Conservation (phyloP, 306 rosid species). For the Casuarina glauca region DNA sequence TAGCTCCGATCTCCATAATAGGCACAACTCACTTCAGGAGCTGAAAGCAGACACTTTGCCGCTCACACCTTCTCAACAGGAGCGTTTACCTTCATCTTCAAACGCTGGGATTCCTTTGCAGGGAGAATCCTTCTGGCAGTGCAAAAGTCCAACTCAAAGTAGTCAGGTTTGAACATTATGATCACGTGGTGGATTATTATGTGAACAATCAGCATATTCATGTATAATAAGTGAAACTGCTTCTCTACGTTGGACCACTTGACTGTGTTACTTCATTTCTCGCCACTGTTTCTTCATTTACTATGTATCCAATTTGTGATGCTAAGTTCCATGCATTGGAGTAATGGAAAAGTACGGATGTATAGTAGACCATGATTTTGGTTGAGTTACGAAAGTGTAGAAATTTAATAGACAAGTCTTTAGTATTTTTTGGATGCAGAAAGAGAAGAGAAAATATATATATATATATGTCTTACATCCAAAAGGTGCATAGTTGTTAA, state of each 20-base stretch:
- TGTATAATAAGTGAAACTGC: constrained; percentile 2
- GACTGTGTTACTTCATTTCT: neutral
- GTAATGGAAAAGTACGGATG: neutral
- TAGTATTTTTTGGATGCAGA: constrained; percentile 2
- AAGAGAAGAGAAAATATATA: neutral
- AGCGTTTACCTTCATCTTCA: constrained; percentile 51
- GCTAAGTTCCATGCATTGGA: neutral
- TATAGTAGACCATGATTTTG: neutral
- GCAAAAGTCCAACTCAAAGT: constrained; percentile 53
- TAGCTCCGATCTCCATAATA: constrained; percentile 30
- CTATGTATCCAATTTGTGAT: neutral
- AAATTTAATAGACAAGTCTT: constrained; percentile 1
- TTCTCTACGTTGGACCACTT: neutral
- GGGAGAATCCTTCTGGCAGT: constrained; percentile 69
- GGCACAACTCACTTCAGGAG: constrained; percentile 33
- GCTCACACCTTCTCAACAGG: constrained; percentile 51
- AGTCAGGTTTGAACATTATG: constrained; percentile 64
- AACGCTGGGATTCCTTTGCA: constrained; percentile 50
- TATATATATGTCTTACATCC: neutral
- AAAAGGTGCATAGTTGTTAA: neutral
- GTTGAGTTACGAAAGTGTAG: neutral
- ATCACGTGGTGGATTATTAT: neutral
- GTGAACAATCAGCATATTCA: neutral
- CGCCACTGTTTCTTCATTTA: neutral
- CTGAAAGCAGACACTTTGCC: constrained; percentile 48